phyloP scores from a whole-genome alignment of 805 yeast genomes.

The Schwanniomyces pseudopolymorphus region DNA sequence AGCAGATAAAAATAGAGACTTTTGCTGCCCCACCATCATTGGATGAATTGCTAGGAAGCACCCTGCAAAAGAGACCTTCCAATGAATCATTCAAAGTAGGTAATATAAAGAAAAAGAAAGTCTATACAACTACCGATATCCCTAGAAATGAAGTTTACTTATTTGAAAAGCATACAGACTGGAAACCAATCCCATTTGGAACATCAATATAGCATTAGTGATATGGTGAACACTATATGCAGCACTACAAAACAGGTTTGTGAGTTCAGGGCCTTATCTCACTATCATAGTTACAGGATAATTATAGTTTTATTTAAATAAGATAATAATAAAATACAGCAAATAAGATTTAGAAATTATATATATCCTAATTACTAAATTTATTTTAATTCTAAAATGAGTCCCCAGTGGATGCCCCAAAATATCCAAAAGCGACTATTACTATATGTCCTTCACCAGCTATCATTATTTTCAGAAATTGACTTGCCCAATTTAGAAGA shows the following conservation, averaged over 20 bases:
- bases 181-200: conserved; percentile 62
- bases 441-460: conserved; percentile 75
- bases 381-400: conserved; percentile 10
- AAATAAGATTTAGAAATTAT: background rate
- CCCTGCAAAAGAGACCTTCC: conserved; percentile 1
- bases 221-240: background rate
- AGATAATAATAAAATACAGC: too few species aligned
- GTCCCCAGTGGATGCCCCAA: conserved; percentile 73
- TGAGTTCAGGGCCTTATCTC: background rate
- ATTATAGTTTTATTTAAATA: too few species aligned
- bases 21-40: conserved; percentile 21
- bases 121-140: background rate
- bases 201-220: conserved; percentile 6
- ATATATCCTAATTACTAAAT: background rate
- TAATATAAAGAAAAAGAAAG: conserved; percentile 7
- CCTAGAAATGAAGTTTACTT: conserved; percentile 6
- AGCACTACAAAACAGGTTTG: background rate
- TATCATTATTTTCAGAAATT: conserved; percentile 76
- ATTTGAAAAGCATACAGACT: conserved; percentile 35
- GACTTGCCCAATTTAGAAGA: conserved; percentile 77
- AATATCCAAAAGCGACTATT: conserved; percentile 80
- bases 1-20: conserved; percentile 5
- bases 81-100: conserved; percentile 20
- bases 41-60: conserved; percentile 21
- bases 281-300: background rate